A percentile compares a stretch with the other conserved stretches of the same genome.
Conservation (phyloP, 345 rosid genomes). For the Syzygium aqueum region DNA sequence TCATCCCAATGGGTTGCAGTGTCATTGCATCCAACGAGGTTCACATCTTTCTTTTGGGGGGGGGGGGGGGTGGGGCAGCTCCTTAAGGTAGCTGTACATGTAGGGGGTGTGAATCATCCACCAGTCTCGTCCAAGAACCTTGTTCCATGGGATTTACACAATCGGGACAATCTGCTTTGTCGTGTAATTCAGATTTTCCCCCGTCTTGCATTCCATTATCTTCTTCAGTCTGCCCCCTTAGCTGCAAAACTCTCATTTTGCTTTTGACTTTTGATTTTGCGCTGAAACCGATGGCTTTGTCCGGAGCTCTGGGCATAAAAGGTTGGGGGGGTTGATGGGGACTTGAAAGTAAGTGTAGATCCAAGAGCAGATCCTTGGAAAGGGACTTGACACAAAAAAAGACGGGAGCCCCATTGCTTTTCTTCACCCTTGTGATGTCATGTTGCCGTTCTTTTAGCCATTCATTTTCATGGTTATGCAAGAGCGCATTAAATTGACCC, state of each 20-base stretch:
- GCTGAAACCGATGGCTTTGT: constrained; percentile 29
- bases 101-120: neutral
- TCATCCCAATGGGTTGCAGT: neutral
- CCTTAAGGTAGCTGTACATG: neutral
- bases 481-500: neutral
- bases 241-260: constrained; percentile 5
- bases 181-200: neutral
- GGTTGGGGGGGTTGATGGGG: constrained; percentile 23
- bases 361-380: constrained; percentile 47
- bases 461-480: neutral
- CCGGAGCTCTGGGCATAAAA: constrained; percentile 24
- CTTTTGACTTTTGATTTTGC: neutral
- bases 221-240: neutral
- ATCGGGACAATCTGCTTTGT: neutral
- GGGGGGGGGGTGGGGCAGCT: neutral
- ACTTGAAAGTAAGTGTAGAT: constrained; percentile 47
- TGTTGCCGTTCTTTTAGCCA: neutral
- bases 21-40: neutral
- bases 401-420: neutral
- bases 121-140: neutral
- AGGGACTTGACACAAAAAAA: constrained; percentile 37
- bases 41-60: neutral
- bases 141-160: neutral
- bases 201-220: neutral
- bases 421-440: neutral